Base-by-base conservation (phyloP, 2,329 filamentous ascomycete species). In the Epichloe gansuensis region DNA sequence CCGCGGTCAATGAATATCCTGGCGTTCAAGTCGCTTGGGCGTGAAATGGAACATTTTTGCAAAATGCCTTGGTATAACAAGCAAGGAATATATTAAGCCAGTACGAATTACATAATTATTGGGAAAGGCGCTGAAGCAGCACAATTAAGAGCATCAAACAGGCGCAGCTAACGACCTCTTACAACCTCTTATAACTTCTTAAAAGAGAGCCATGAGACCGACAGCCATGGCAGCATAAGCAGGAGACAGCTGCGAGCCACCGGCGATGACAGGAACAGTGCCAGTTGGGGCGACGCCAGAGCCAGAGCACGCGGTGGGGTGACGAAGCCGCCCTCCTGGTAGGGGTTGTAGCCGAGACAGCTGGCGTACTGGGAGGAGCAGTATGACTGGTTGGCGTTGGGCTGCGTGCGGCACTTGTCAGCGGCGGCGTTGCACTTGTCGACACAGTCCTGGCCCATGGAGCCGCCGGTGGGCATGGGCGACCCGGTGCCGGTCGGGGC, bases 291-390 rank as follows among this genome's bases (percentile, higher is more conserved):
- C 17, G 8, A 23, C 35, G n/a, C 44, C 44, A 6, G 4, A 28
- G 44, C 38, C 17, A 15, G 35, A 34, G 37, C 50, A 52, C 8
- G 50, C 44, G 7, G 44, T 50, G 15, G 48, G 13, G 48, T 50
- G 23, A 44, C 25, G 15, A 23, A 43, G n/a, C 6, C 25, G 28
- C n/a, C 21, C 17, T 6, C 15, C 15, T 37, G 37, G 15, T 25
- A 34, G n/a, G 51, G 45, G 23, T 11, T 44, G 39, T 48, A 52
- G n/a, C 51, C 51, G 6, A 52, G 46, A 46, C 51, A 52, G 15
- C 15, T 52, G 46, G 38, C 43, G 31, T 43, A 49, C n/a, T 52
- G 25, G n/a, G 45, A 35, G 38, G 23, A n/a, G 46, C 51, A 52
- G 6, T 7, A n/a, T 1, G 37, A 7, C 51, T 44, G 46, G 39